These are phyloP conservation scores for Lindgomyces ingoldianus DNA, from an alignment of 495 filamentous ascomycete genomes.

Conservation along the genomic window DNA sequence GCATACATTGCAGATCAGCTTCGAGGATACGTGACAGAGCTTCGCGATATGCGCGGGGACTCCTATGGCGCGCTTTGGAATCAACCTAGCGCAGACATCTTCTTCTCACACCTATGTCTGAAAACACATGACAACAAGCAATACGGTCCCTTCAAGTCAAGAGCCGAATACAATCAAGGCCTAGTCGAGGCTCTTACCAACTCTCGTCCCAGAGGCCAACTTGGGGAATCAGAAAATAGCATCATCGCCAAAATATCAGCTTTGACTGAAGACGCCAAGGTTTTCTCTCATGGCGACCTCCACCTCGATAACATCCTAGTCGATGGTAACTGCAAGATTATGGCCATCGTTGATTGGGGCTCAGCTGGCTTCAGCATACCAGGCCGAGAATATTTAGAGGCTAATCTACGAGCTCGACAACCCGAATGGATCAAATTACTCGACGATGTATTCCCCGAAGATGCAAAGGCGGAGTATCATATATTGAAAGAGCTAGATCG, in stretches of 20 bases:
- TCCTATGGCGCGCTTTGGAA: background rate
- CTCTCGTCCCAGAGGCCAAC: background rate
- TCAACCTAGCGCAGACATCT: background rate
- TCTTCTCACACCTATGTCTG: background rate
- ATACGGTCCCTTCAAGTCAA: background rate
- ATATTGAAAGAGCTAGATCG: conserved; percentile 15
- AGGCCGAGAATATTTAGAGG: conserved; percentile 1
- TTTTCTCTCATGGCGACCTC: conserved; percentile 6
- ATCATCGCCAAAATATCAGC: background rate
- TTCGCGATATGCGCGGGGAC: background rate
- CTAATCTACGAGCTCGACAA: background rate
- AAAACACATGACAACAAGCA: background rate
- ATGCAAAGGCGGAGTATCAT: conserved; percentile 10
- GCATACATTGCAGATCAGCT: background rate
- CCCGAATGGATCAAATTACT: conserved; percentile 3
- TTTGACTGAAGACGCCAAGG: background rate
- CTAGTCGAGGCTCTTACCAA: background rate
- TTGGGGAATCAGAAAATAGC: background rate
- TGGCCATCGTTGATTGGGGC: conserved; percentile 3
- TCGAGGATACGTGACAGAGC: background rate
- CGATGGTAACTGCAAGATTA: background rate
- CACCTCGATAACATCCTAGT: background rate
- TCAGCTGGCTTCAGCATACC: conserved; percentile 4
- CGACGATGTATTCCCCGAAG: conserved; percentile 6
- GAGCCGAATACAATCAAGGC: background rate